Percentiles rank a stretch among this genome's conserved stretches.
These are phyloP conservation scores for Anethum foeniculum DNA, from an alignment of 140 eudicot species.

Conservation along the genomic window DNA sequence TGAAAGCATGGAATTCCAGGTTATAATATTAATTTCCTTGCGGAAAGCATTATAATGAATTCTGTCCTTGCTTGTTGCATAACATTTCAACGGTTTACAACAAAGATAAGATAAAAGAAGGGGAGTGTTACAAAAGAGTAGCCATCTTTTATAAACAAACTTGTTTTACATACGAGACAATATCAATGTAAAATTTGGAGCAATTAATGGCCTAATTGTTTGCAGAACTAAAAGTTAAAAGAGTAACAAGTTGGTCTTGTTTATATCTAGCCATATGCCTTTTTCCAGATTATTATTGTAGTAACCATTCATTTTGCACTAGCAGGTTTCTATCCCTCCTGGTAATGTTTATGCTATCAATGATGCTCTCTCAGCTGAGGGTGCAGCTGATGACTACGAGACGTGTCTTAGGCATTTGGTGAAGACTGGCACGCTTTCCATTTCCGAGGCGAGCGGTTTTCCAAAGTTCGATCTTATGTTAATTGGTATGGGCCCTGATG, in stretches of 20 bases:
- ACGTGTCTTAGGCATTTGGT: conserved; percentile 7
- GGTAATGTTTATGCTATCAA: conserved; percentile 11
- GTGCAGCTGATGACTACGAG: conserved; percentile 9
- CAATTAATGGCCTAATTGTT: neutral
- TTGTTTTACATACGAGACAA: neutral
- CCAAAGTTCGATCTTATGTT: conserved; percentile 7
- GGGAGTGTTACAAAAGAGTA: neutral
- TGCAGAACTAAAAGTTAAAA: neutral
- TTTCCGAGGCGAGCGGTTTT: neutral
- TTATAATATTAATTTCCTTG: neutral
- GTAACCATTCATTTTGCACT: neutral
- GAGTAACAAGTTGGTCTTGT: neutral
- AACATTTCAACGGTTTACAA: neutral
- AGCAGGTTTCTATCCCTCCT: conserved; percentile 2
- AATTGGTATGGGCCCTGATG: conserved; percentile 7
- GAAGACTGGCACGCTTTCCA: neutral
- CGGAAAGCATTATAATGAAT: neutral
- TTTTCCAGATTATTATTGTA: too few species aligned
- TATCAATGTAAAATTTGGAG: neutral
- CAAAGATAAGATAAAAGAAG: neutral
- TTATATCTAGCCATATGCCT: neutral
- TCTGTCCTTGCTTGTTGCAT: neutral
- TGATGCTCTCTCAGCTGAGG: conserved; percentile 4
- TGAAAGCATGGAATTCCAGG: neutral
- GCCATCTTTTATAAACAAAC: neutral